Evolutionary conservation across 345 rosid genomes (phyloP), one percentile per base, ranked within the genome.

Genomic region (Eucalyptus caleyi): DNA sequence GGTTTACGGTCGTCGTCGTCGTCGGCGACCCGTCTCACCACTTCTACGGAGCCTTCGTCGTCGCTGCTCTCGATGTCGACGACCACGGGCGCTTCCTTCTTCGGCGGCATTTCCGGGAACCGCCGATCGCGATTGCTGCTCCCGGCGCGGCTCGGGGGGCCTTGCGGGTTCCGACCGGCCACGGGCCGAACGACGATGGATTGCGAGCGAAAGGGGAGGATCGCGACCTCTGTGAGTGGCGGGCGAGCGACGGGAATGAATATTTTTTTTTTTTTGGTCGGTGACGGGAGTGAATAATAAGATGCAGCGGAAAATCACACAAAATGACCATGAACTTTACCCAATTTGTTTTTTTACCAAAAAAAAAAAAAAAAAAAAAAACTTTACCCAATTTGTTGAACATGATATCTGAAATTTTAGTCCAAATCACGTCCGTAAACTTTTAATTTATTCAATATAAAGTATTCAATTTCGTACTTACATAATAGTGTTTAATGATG

Each of bases 41-140:
- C 49, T 77, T 50, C 50, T 53, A 86, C 53, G 51, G 86, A 91
- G 65, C 30, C 81, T 32, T 91, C 96, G 21, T 92, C 95, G 51
- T 95, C 98, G 89, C 95, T 94, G 90, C 96, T 93, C 88, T 91
- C 91, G 69, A 91, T 92, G 50, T 94, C 89, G 86, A 88, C 86
- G 24, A 94, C 93, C 87, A 94, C 91, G 18, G 92, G 87, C 42
- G 83, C 54, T 85, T 86, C 91, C 62, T 83, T 86, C 89, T 51
- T 91, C 1, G 88, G 92, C 67, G 89, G 90, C 97, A 95, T 96
- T 96, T 86, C 82, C 13, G 23, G 82, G 45, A 37, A 72, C 45
- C 82, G 27, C 82, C 40, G 13, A 37, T 72, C 27, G 6, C 82
- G 45, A 3, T 37, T 23, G 24, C 40, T 19, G 40, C 34, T 16